Evolutionary conservation across 768 basidiomycete genomes (phyloP).

Genomic region (Naganishia randhawae): DNA sequence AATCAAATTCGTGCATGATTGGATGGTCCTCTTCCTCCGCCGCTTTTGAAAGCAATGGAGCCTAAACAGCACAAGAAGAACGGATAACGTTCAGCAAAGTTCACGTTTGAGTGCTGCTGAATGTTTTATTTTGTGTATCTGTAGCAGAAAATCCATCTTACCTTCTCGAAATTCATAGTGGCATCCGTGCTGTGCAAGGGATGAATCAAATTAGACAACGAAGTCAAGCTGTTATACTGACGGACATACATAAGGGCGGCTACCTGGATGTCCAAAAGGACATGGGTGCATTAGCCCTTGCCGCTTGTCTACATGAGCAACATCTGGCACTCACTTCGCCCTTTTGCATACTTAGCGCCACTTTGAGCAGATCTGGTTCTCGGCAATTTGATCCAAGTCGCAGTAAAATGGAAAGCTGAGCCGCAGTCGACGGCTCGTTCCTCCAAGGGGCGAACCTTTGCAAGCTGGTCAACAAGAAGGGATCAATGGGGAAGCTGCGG

Average conservation of each 20-base stretch:
- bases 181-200: background rate
- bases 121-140: background rate
- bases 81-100: background rate
- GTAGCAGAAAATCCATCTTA: background rate
- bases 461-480: background rate
- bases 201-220: background rate
- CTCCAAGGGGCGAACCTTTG: conserved; percentile 3
- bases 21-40: background rate
- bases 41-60: background rate
- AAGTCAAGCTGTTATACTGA: background rate
- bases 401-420: background rate
- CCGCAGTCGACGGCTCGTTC: background rate
- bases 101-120: no score
- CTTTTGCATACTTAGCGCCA: background rate
- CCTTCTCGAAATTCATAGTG: background rate
- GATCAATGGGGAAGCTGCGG: background rate
- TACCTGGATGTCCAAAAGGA: conserved; percentile 7
- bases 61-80: background rate
- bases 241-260: background rate
- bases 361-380: background rate
- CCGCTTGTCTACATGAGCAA: background rate
- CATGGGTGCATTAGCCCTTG: background rate
- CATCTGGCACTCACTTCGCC: background rate
- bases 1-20: background rate
- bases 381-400: background rate